A percentile compares a stretch with the other conserved stretches of the same genome.
Conservation (phyloP, 495 filamentous ascomycete genomes). For the Hypoxylon perforatum region DNA sequence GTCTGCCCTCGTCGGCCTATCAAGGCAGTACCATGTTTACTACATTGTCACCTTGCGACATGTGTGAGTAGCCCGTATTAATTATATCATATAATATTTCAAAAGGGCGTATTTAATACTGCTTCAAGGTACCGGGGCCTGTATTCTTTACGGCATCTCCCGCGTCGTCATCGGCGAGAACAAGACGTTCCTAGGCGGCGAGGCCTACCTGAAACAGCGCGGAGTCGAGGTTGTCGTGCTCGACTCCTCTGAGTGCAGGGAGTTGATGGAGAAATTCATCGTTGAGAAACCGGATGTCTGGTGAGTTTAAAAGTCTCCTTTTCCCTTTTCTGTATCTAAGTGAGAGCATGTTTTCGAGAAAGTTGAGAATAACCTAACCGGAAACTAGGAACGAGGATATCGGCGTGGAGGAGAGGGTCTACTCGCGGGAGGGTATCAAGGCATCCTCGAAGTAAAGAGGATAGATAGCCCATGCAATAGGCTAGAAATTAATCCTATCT, state of each 20-base stretch:
- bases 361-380: conserved; percentile 11
- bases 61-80: conserved; percentile 68
- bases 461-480: too few relatives aligned
- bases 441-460: conserved; percentile 4
- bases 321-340: conserved; percentile 3
- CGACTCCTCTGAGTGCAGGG: conserved; percentile 73
- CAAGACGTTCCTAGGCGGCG: conserved; percentile 79
- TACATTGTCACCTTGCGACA: conserved; percentile 87
- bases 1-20: conserved; percentile 77
- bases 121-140: conserved; percentile 70
- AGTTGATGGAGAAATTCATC: conserved; percentile 82
- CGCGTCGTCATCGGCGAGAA: conserved; percentile 90
- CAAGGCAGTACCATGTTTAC: conserved; percentile 84
- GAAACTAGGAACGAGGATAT: conserved; percentile 75
- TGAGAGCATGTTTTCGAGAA: too few relatives aligned
- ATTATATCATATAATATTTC: neutral
- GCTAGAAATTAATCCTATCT: too few relatives aligned
- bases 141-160: conserved; percentile 80
- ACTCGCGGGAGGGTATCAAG: conserved; percentile 49
- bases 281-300: conserved; percentile 79
- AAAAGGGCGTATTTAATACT: neutral
- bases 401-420: conserved; percentile 65
- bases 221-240: conserved; percentile 82
- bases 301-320: conserved; percentile 57
- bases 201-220: conserved; percentile 74